Evolutionary conservation across 2,329 filamentous ascomycete species (phyloP).

Genomic region (Fusarium marasasianum): DNA sequence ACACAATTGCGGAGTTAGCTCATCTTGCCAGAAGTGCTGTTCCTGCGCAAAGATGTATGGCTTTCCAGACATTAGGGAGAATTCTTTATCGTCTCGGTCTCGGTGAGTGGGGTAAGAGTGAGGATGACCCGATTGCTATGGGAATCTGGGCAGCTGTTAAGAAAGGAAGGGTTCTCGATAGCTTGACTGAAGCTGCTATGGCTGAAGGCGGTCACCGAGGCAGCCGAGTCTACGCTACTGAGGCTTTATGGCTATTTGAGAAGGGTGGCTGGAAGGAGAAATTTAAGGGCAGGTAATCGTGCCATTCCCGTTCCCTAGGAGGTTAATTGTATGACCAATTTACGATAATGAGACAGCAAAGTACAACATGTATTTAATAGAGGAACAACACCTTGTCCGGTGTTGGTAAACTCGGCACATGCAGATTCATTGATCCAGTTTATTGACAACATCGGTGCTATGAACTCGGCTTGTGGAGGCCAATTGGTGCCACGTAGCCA

Average conservation of each 20-base stretch:
- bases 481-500: slow-evolving; percentile 23
- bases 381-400: background rate
- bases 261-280: slow-evolving; percentile 76
- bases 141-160: slow-evolving; percentile 87
- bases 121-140: slow-evolving; percentile 70
- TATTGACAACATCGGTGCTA: background rate
- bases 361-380: background rate
- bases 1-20: slow-evolving; percentile 88
- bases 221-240: slow-evolving; percentile 83
- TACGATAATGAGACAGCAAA: background rate
- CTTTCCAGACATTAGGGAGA: slow-evolving; percentile 89
- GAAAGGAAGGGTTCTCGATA: slow-evolving; percentile 79
- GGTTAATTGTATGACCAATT: background rate
- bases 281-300: slow-evolving; percentile 62
- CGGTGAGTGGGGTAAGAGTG: slow-evolving; percentile 71
- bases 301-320: background rate
- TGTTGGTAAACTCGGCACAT: background rate
- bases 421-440: background rate
- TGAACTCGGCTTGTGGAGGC: background rate
- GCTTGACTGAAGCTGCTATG: slow-evolving; percentile 79
- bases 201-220: slow-evolving; percentile 77
- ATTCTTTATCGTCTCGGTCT: slow-evolving; percentile 84
- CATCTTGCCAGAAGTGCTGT: slow-evolving; percentile 83
- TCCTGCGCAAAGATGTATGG: slow-evolving; percentile 86
- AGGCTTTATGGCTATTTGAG: slow-evolving; percentile 86